Conservation (phyloP, 305 asterid genomes). For the Fraxinus floribunda region DNA sequence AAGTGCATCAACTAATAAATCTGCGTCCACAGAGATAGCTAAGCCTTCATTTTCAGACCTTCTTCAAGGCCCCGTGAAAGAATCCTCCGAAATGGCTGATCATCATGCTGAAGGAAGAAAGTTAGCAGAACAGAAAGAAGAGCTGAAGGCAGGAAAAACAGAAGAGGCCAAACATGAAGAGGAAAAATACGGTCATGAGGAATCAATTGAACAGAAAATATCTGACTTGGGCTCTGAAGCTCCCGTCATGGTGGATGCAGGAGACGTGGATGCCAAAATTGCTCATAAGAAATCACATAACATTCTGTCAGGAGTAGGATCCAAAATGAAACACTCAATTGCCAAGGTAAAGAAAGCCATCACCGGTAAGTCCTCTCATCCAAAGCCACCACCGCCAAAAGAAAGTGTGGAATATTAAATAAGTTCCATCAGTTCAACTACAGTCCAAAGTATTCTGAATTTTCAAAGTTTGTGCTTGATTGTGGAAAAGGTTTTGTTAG, state of each 20-base stretch:
- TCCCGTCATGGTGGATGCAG: conserved; percentile 58
- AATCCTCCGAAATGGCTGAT: conserved; percentile 26
- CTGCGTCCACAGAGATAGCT: conserved; percentile 30
- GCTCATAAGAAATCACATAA: conserved; percentile 70
- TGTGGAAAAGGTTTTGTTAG: conserved; percentile 23
- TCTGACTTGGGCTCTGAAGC: conserved; percentile 46
- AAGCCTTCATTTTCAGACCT: conserved; percentile 34
- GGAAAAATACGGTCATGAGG: conserved; percentile 39
- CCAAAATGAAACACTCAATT: conserved; percentile 87
- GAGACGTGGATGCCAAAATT: conserved; percentile 52
- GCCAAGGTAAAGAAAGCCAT: conserved; percentile 91
- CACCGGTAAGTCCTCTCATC: conserved; percentile 67
- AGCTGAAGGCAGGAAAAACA: conserved; percentile 30
- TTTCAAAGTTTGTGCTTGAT: conserved; percentile 14
- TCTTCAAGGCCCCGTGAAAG: conserved; percentile 34
- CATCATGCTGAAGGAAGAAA: conserved; percentile 27
- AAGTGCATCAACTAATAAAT: conserved; percentile 16
- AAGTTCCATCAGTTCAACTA: neutral
- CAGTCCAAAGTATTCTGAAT: conserved; percentile 13
- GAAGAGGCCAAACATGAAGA: conserved; percentile 33
- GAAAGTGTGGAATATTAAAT: conserved; percentile 20
- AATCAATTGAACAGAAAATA: conserved; percentile 33
- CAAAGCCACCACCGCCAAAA: conserved; percentile 61
- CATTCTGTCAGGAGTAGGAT: conserved; percentile 83
- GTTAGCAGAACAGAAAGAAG: conserved; percentile 27